These are phyloP conservation scores for Candida buenavistaensis DNA, from an alignment of 1,139 yeast genomes.

Conservation along the genomic window DNA sequence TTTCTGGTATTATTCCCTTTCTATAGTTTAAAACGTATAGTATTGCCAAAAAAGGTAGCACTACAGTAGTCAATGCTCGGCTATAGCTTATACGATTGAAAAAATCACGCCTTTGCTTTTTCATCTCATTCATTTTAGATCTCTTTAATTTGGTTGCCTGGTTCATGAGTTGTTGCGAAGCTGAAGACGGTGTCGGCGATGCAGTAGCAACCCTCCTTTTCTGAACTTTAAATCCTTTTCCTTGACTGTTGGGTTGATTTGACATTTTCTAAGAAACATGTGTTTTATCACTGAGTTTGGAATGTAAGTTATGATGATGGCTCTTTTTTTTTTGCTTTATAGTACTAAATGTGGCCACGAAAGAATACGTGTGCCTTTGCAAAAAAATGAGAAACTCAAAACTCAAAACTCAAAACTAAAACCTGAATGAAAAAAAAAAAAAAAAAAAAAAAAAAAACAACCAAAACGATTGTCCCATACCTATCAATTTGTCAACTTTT, in stretches of 20 bases:
- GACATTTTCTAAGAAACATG: conserved; percentile 1
- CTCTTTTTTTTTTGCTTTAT: neutral
- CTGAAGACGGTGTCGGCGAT: conserved; percentile 3
- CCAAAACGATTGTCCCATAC: too few relatives aligned
- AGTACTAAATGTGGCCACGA: neutral
- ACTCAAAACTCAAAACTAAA: neutral
- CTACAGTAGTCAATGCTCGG: conserved; percentile 32
- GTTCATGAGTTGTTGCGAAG: conserved; percentile 13
- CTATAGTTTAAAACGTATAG: conserved; percentile 21
- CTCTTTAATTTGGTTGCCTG: conserved; percentile 15
- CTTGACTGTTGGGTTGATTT: conserved; percentile 1
- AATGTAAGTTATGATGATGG: neutral
- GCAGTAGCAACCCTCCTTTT: conserved; percentile 18
- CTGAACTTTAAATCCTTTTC: conserved; percentile 18
- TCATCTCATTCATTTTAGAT: conserved; percentile 25
- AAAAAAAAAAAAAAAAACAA: neutral
- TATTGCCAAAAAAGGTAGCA: conserved; percentile 30
- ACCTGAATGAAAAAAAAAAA: conserved; percentile 1
- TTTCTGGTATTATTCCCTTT: conserved; percentile 23
- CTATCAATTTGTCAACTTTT: too few relatives aligned
- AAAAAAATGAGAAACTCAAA: neutral
- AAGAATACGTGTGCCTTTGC: neutral
- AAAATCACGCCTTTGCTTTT: conserved; percentile 33
- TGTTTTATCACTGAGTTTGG: too few relatives aligned
- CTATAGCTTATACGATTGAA: conserved; percentile 34